These are phyloP conservation scores for Xylariomycetidae sp. DNA, from an alignment of 2,329 filamentous ascomycete genomes.

Conservation along the genomic window DNA sequence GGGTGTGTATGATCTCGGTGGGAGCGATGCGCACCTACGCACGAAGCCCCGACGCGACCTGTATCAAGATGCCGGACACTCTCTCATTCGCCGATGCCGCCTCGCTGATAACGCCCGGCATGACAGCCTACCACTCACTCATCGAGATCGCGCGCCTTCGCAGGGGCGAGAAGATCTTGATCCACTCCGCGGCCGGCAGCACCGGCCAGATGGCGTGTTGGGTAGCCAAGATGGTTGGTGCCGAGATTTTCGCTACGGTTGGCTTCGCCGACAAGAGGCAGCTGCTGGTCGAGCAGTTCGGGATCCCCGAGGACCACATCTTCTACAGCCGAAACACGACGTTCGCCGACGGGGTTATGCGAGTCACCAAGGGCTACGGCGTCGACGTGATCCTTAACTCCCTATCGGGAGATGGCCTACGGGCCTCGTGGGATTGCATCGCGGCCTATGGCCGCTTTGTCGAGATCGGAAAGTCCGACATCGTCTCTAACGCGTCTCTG, in stretches of 20 bases:
- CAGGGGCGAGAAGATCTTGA: conserved; percentile 4
- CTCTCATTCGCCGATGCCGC: not conserved
- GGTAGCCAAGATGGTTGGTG: conserved; percentile 5
- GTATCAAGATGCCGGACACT: not conserved
- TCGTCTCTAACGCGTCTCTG: conserved; percentile 1
- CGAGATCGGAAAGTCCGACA: conserved; percentile 9
- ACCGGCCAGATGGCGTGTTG: conserved; percentile 7
- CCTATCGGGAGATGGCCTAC: conserved; percentile 31
- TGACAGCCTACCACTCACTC: conserved; percentile 3
- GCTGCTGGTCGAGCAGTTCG: not conserved
- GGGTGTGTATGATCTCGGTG: not conserved
- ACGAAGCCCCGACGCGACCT: not conserved
- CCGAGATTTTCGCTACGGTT: conserved; percentile 8
- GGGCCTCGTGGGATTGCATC: conserved; percentile 35
- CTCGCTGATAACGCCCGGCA: not conserved
- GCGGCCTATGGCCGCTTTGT: conserved; percentile 34
- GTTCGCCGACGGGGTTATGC: conserved; percentile 2
- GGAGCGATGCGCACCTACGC: conserved; percentile 1
- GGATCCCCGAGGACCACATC: conserved; percentile 3
- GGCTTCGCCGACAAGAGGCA: conserved; percentile 4
- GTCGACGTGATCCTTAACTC: conserved; percentile 30
- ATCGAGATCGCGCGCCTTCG: not conserved
- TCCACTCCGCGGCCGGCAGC: conserved; percentile 6
- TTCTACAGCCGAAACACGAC: conserved; percentile 8
- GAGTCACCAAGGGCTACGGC: conserved; percentile 2